Evolutionary conservation across 2,329 filamentous ascomycete species (phyloP).

Genomic region (Zymoseptoria pseudotritici): DNA sequence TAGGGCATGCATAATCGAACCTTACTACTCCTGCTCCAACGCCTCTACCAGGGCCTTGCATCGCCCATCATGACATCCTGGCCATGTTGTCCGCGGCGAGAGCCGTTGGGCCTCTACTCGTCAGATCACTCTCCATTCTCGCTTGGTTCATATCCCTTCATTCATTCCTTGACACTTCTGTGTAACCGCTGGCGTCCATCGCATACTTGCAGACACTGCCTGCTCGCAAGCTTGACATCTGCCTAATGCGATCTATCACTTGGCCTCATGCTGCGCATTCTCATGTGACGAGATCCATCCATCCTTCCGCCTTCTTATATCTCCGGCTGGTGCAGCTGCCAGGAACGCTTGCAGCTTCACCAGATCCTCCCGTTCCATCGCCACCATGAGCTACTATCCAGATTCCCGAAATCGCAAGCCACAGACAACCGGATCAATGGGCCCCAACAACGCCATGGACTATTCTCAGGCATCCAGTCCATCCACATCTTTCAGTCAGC

Average conservation of each 20-base stretch:
- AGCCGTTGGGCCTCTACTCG: neutral
- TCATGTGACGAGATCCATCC: neutral
- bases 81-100: neutral
- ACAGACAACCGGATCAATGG: neutral
- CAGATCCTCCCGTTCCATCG: neutral
- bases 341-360: neutral
- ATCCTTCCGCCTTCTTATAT: neutral
- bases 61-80: neutral
- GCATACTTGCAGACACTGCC: neutral
- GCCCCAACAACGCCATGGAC: neutral
- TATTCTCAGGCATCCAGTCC: neutral
- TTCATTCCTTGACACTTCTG: neutral
- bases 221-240: neutral
- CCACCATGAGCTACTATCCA: neutral
- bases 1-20: neutral
- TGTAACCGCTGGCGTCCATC: neutral
- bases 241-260: neutral
- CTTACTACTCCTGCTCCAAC: neutral
- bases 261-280: neutral
- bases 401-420: neutral
- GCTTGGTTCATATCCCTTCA: neutral
- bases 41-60: neutral
- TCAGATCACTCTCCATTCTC: neutral
- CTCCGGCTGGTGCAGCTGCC: neutral
- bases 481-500: neutral